phyloP scores from a whole-genome alignment of 2,329 filamentous ascomycete species.

The Penicillium sp. region DNA sequence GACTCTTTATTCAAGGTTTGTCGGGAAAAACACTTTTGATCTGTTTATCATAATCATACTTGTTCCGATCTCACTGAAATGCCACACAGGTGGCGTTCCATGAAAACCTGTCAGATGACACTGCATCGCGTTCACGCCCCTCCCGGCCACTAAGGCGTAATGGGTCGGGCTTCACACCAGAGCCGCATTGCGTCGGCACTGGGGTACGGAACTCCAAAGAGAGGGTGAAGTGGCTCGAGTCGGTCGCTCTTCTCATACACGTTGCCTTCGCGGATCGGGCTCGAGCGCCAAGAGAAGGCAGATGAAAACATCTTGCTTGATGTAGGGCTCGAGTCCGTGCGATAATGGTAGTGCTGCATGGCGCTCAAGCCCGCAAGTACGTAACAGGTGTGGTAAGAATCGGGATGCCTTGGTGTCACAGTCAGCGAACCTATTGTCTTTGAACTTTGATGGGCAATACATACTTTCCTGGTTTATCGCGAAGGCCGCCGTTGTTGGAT shows the following conservation, averaged over 20 bases:
- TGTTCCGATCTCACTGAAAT: not conserved
- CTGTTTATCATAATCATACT: not conserved
- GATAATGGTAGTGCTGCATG: constrained; percentile 67
- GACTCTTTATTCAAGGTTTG: not conserved
- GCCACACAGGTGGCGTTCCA: not conserved
- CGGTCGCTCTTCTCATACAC: constrained; percentile 72
- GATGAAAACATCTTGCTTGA: constrained; percentile 33
- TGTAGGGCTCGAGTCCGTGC: constrained; percentile 39
- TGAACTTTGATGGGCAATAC: constrained; percentile 34
- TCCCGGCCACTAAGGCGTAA: constrained; percentile 9
- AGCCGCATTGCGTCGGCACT: constrained; percentile 64
- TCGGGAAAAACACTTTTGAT: not conserved
- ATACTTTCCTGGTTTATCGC: constrained; percentile 91
- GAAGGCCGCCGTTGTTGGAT: constrained; percentile 73
- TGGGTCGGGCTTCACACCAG: constrained; percentile 58
- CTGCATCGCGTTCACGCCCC: constrained; percentile 3
- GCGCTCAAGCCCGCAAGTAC: constrained; percentile 82
- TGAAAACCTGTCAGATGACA: constrained; percentile 1
- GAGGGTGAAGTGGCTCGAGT: constrained; percentile 72
- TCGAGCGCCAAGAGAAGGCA: constrained; percentile 42
- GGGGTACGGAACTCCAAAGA: constrained; percentile 79
- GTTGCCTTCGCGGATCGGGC: constrained; percentile 50
- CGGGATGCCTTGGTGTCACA: constrained; percentile 60
- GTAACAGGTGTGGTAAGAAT: constrained; percentile 93
- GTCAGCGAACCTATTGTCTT: constrained; percentile 19